phyloP scores from a whole-genome alignment of 2,329 filamentous ascomycete species.

The Cercospora sesami region DNA sequence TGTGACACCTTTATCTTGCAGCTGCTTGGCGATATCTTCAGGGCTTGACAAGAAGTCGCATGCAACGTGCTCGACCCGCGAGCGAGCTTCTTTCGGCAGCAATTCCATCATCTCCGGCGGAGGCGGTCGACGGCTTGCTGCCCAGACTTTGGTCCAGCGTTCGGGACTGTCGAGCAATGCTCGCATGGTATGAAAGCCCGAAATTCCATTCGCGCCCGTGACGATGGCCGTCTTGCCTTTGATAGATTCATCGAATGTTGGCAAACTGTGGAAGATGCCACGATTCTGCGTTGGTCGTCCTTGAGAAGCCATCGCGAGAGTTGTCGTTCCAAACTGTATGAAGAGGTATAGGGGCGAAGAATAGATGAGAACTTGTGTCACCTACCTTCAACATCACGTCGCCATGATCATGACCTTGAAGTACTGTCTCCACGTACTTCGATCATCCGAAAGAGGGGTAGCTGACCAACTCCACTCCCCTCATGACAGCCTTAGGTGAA shows the following conservation, averaged over 20 bases:
- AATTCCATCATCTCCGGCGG: slow-evolving; percentile 41
- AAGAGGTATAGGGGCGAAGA: not conserved
- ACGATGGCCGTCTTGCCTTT: slow-evolving; percentile 54
- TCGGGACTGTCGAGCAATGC: slow-evolving; percentile 50
- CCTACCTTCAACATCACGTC: not conserved
- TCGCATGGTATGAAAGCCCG: slow-evolving; percentile 54
- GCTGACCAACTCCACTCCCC: not conserved
- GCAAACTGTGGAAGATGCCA: slow-evolving; percentile 55
- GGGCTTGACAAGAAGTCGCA: slow-evolving; percentile 42
- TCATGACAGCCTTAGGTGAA: not conserved
- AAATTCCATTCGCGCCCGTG: slow-evolving; percentile 57
- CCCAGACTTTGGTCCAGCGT: slow-evolving; percentile 56
- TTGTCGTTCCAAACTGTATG: not conserved
- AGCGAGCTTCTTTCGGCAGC: slow-evolving; percentile 36
- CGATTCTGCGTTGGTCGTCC: slow-evolving; percentile 29
- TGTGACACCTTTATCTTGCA: slow-evolving; percentile 41
- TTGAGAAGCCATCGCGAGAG: slow-evolving; percentile 32
- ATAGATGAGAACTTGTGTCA: not conserved
- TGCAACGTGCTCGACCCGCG: slow-evolving; percentile 35
- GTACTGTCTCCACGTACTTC: slow-evolving; percentile 2
- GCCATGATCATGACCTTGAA: not conserved
- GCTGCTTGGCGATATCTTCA: slow-evolving; percentile 40
- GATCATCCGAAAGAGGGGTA: slow-evolving; percentile 9
- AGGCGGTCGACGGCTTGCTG: slow-evolving; percentile 51
- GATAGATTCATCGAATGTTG: slow-evolving; percentile 46